Base-by-base conservation (phyloP, 1,139 yeast species). In the Zygoascus hellenicus region DNA sequence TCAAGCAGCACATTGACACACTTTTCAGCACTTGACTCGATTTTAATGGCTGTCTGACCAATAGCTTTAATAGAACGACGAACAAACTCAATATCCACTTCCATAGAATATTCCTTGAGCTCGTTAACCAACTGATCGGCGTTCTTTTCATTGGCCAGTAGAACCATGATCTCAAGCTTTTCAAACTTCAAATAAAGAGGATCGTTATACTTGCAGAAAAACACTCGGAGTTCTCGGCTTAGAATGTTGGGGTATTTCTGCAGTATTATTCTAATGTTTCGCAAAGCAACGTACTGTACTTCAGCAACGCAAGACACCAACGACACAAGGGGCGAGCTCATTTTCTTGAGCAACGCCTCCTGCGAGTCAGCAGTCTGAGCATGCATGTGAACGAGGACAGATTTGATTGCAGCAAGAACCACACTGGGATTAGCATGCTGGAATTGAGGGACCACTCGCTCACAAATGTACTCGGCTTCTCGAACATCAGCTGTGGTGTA, bases 341-440 rank as follows among this genome's bases (percentile, higher is more conserved):
- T 70, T 62, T 94, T 89, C 57, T 79, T 80, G 62, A 85, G 68
- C 28, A 83, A 70, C 2, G 66, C 59, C 6, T 70, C 68, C 46
- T 71, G 73, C 52, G 70, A 70, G 19, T 75, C 76, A 4, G 64
- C 58, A 7, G 74, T 67, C 28, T 83, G 69, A 26, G 70, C 64
- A n/a, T 78, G 80, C 47, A 87, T 56, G 63, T 89, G 95, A 51
- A 79, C 79, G 33, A 94, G 66, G 9, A 92, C 80, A 1, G 88
- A 88, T 61, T 89, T 88, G 53, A 94, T 81, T 0, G 97, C 79
- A 30, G 90, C 80, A 56, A 94, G 72, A 2, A 94, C 97, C 31
- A 94, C 97, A 2, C 96, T 85, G 0, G 98, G 96, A 63, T 94
- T 94, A 29, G 87, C 97, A 65, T 94, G 99, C 68, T 94, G 99